Base-by-base conservation (phyloP, 176 grass and related monocot species). In the Aegilops longissima region DNA sequence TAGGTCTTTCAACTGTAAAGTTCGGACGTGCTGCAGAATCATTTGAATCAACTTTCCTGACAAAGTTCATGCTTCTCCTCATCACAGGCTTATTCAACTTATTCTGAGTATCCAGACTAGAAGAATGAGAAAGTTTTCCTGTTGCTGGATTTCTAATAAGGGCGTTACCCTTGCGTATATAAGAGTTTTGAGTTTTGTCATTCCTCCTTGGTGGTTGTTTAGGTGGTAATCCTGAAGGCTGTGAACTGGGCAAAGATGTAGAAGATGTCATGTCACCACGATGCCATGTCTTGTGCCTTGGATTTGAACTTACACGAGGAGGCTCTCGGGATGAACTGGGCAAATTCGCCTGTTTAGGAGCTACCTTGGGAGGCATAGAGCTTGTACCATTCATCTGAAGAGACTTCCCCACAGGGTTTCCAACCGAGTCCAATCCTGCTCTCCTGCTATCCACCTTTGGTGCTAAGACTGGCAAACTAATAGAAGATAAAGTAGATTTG, bases 101-200 rank as follows among this genome's bases (percentile, higher is more conserved):
- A 86, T 69, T 95, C 74, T 82, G 74, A 79, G 47, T 75, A 70
- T 87, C 86, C 4, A 76, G 45, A 70, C 31, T 56, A 45, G 84
- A 78, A 54, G 89, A 85, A 81, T 75, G 82, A 61, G 71, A 68
- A 83, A 79, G 66, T 77, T 73, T 79, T 80, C 82, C 83, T 14
- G 70, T 85, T 39, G 90, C 85, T 86, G 94, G 89, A 76, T 95
- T 95, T 92, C 97, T 99, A 87, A 99, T 93, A 73, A 99, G 92
- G 54, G 92, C 88, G 76, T 99, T 96, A 73, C 97, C 97, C 76
- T 96, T 99, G 66, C 97, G 90, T 70, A 96, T 91, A 83, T 99
- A 99, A 85, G 92, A 94, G 59, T 84, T 99, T 78, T 88, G 85
- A 83, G 82, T 66, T 89, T 90, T 91, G 24, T 73, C 88, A 78